phyloP scores from a whole-genome alignment of 805 yeast genomes.

The Teunomyces lycoperdinae region DNA sequence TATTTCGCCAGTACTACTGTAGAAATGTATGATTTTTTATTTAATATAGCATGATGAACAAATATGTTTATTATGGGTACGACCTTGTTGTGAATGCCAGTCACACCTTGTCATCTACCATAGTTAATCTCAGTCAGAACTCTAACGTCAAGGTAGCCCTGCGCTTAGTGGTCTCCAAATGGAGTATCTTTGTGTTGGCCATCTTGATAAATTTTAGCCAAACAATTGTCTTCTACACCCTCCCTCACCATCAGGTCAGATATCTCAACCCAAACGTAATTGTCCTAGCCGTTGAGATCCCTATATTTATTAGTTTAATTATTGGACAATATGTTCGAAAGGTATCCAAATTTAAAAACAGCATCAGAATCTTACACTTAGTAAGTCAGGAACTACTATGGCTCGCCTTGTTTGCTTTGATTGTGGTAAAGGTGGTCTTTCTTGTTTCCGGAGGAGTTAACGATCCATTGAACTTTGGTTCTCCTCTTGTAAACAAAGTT shows the following conservation, averaged over 20 bases:
- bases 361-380: background rate
- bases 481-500: background rate
- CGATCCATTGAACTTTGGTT: background rate
- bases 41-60: background rate
- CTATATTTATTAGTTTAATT: background rate
- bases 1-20: background rate
- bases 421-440: background rate
- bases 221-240: background rate
- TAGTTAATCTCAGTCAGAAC: background rate
- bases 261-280: background rate
- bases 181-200: background rate
- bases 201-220: background rate
- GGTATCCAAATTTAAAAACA: background rate
- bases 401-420: background rate
- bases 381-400: background rate
- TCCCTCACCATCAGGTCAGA: background rate
- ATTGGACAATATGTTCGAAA: background rate
- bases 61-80: slow-evolving; percentile 10
- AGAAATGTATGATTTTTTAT: too few species aligned
- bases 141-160: background rate
- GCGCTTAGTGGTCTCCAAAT: background rate
- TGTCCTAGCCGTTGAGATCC: background rate
- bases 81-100: background rate
- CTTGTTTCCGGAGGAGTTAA: background rate
- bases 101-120: background rate